Conservation (phyloP, 805 yeast genomes). For the Saccharomycopsis amapae region DNA sequence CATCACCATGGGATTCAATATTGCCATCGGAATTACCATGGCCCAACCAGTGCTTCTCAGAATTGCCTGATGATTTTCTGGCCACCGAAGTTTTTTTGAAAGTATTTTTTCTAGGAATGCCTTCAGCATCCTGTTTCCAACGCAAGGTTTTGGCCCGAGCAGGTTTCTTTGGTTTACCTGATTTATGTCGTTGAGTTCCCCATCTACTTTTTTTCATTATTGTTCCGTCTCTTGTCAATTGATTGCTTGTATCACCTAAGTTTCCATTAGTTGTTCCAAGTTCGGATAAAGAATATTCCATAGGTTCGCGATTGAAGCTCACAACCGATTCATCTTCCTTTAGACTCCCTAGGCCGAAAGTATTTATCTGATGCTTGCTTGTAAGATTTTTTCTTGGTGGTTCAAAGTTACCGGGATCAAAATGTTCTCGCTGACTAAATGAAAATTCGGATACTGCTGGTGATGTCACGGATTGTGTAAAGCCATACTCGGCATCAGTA, state of each 20-base stretch:
- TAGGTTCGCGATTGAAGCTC: background rate
- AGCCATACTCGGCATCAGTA: background rate
- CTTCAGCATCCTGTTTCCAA: constrained; percentile 31
- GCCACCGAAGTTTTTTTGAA: constrained; percentile 1
- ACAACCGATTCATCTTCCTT: constrained; percentile 13
- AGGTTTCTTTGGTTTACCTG: constrained; percentile 53
- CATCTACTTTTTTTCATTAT: constrained; percentile 73
- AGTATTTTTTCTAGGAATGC: constrained; percentile 15
- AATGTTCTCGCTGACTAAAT: background rate
- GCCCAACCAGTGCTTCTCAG: background rate
- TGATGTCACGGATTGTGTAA: background rate
- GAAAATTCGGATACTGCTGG: background rate
- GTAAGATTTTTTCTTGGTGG: constrained; percentile 1
- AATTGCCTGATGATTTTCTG: background rate
- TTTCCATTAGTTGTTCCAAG: constrained; percentile 14
- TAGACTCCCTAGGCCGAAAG: constrained; percentile 7
- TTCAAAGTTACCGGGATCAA: background rate
- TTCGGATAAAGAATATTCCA: constrained; percentile 13
- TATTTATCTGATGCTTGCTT: background rate
- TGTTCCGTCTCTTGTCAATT: constrained; percentile 35
- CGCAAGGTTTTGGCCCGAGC: constrained; percentile 55
- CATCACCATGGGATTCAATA: constrained; percentile 29
- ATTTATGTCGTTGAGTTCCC: constrained; percentile 81
- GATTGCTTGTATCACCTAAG: constrained; percentile 24
- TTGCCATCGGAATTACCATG: constrained; percentile 24